Evolutionary conservation across 768 basidiomycete genomes (phyloP).

Genomic region (Hypholoma fasciculare): DNA sequence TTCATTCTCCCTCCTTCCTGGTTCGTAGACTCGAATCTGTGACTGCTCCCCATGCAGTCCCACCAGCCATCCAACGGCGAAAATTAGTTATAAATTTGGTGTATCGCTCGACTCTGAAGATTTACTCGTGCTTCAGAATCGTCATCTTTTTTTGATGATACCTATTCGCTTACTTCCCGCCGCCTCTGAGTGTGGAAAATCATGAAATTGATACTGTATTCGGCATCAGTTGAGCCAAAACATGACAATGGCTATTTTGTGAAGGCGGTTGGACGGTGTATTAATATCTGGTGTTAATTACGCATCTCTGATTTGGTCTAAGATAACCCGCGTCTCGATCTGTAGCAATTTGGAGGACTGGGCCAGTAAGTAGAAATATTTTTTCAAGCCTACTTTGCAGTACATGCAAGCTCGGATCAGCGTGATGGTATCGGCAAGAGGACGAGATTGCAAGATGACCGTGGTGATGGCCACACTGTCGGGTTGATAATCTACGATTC

Average conservation of each 20-base stretch:
- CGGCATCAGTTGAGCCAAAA: conserved; percentile 9
- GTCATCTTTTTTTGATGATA: too few species aligned
- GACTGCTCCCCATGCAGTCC: neutral
- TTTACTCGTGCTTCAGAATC: too few species aligned
- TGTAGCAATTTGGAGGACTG: neutral
- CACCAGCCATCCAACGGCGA: too few species aligned
- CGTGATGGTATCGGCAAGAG: conserved; percentile 10
- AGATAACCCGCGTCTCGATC: neutral
- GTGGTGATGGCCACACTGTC: conserved; percentile 11
- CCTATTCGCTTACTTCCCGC: neutral
- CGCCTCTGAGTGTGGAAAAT: conserved; percentile 10
- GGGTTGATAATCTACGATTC: conserved; percentile 17
- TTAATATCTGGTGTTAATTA: conserved; percentile 15
- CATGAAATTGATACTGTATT: conserved; percentile 2
- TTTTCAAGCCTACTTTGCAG: neutral
- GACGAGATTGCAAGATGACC: conserved; percentile 9
- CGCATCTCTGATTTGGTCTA: neutral
- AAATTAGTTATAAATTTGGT: too few species aligned
- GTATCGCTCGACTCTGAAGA: too few species aligned
- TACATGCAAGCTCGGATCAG: conserved; percentile 1
- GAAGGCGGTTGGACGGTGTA: conserved; percentile 6
- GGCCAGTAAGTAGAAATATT: neutral
- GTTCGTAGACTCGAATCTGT: neutral
- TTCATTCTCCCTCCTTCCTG: neutral
- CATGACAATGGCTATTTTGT: conserved; percentile 13